phyloP scores from a whole-genome alignment of 352 stramenopile genomes.

The Pythium rishiriense region DNA sequence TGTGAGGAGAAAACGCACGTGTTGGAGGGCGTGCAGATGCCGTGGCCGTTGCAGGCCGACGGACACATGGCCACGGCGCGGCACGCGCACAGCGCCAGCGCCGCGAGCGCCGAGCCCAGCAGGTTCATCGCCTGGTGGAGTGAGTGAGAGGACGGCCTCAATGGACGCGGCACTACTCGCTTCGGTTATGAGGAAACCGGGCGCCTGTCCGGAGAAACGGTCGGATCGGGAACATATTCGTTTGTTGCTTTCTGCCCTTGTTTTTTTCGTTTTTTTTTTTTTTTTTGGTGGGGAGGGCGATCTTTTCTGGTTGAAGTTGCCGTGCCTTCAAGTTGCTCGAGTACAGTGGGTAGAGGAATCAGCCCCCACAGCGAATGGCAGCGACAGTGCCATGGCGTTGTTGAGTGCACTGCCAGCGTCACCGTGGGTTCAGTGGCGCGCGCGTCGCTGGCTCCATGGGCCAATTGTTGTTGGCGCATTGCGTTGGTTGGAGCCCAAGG shows the following conservation, averaged over 20 bases:
- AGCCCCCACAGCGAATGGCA: background rate
- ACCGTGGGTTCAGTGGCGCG: too few relatives aligned
- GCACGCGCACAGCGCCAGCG: background rate
- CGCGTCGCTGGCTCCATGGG: too few relatives aligned
- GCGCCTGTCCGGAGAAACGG: too few relatives aligned
- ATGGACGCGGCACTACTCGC: background rate
- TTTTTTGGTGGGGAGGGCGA: background rate
- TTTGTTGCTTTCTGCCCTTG: too few relatives aligned
- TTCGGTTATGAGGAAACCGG: background rate
- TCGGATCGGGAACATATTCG: too few relatives aligned
- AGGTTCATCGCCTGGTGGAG: background rate
- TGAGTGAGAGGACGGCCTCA: too few relatives aligned
- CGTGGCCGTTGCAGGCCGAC: slow-evolving; percentile 69
- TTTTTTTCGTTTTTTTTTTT: background rate
- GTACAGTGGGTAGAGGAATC: too few relatives aligned
- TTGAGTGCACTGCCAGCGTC: too few relatives aligned
- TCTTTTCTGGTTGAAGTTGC: slow-evolving; percentile 26
- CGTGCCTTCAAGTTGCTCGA: slow-evolving; percentile 12
- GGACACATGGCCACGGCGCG: slow-evolving; percentile 37
- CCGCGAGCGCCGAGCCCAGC: background rate
- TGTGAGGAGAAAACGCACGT: slow-evolving; percentile 31
- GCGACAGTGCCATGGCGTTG: too few relatives aligned
- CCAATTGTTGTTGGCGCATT: too few relatives aligned
- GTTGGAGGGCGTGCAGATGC: slow-evolving; percentile 54
- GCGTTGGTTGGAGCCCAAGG: background rate